Evolutionary conservation across 371 early-diverging fungal genomes (phyloP).

Genomic region (Zopfochytrium polystomum): DNA sequence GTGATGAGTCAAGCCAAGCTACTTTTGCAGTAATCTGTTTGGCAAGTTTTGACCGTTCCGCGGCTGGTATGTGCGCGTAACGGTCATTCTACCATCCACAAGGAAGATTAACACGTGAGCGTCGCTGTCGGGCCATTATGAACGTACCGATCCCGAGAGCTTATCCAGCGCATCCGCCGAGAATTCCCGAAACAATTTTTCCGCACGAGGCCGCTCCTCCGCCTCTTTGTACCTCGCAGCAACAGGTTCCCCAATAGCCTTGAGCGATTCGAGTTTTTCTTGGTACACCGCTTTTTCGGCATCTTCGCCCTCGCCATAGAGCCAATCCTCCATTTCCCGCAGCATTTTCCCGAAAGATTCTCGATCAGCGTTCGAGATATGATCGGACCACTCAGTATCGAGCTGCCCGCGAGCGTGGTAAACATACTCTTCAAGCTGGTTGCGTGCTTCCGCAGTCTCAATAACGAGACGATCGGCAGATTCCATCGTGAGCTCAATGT

Average conservation of each 20-base stretch:
- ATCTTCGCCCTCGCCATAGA: slow-evolving; percentile 90
- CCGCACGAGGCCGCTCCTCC: slow-evolving; percentile 82
- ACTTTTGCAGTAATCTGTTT: slow-evolving; percentile 72
- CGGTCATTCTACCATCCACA: no score
- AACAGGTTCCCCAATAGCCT: slow-evolving; percentile 80
- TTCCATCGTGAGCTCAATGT: slow-evolving; percentile 83
- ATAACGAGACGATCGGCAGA: slow-evolving; percentile 84
- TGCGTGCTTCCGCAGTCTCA: slow-evolving; percentile 91
- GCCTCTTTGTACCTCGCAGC: slow-evolving; percentile 76
- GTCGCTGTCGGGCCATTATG: no score
- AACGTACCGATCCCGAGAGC: slow-evolving; percentile 73
- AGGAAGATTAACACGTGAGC: no score
- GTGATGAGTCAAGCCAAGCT: slow-evolving; percentile 82
- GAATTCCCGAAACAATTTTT: slow-evolving; percentile 71
- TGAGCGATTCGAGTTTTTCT: slow-evolving; percentile 77
- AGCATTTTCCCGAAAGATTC: slow-evolving; percentile 66
- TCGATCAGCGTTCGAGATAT: slow-evolving; percentile 69
- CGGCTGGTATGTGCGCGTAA: no score
- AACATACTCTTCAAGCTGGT: slow-evolving; percentile 95
- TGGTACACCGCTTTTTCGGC: slow-evolving; percentile 83
- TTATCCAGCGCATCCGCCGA: slow-evolving; percentile 68
- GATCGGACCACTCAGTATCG: slow-evolving; percentile 68
- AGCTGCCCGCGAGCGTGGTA: slow-evolving; percentile 94
- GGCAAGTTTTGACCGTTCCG: slow-evolving; percentile 78
- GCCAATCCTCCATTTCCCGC: slow-evolving; percentile 90